Base-by-base conservation (phyloP, 306 rosid species). In the Pyrus pyrifolia region DNA sequence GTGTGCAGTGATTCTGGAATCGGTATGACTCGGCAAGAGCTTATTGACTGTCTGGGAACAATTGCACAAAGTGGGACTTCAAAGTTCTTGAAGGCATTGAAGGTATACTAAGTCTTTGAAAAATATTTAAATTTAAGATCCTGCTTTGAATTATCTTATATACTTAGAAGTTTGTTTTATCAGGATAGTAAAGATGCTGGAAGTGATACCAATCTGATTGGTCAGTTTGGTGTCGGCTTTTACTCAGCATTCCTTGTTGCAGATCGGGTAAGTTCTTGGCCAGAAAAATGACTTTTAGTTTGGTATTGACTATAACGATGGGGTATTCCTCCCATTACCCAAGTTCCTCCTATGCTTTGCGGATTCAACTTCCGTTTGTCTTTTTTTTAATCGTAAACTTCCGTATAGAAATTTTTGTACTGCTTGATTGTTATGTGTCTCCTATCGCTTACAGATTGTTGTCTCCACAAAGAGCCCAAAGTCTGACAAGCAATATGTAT, bases 51-150 rank as follows among this genome's bases (percentile, higher is more conserved):
- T 81, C 97, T 92, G 84, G 99, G 97, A 82, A 96, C 99, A 75
- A 96, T 96, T 78, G 98, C 99, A 40, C 99, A 96, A 83, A 96
- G 99, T 92, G 96, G 99, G 53, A 92, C 98, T 38, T 91, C 99
- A 38, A 96, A 96, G 83, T 96, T 92, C 81, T 89, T 91, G 90
- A 89, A 92, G 87, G 90, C 91, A 30, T 38, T 96, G 80, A 92
- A 92, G 97, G 99, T 95, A 74, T 71, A 62, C 10, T 67, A 44
- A 68, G 60, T 58, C 22, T 22, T 31, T 42, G 67, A 27, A 61
- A 30, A 77, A 31, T 78, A 19, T 63, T 25, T 33, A 12, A 18
- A 44, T 45, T 45, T 8, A 18, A n/a, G 53, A 21, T 29, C 46
- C 33, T 45, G 42, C 45, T 14, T 18, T 64, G 46, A 25, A 58